Evolutionary conservation across 1,284 basidiomycete genomes (phyloP).

Genomic region (Abortiporus biennis): DNA sequence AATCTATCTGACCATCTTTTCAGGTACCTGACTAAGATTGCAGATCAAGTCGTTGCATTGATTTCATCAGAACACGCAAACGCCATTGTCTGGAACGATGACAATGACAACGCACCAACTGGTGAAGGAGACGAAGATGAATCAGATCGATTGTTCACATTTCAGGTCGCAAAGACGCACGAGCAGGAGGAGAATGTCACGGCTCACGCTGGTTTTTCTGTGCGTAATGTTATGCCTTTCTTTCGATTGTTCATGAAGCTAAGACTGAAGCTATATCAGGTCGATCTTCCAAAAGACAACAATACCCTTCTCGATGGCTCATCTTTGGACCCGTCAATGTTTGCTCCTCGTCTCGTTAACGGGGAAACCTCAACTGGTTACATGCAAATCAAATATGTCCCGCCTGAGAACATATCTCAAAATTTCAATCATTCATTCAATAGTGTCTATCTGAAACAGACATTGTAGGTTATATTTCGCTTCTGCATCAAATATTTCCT

Average conservation of each 20-base stretch:
- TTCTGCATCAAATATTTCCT: background rate
- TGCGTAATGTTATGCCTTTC: conserved; percentile 16
- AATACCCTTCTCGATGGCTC: conserved; percentile 3
- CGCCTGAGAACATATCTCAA: background rate
- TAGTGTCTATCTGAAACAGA: conserved; percentile 4
- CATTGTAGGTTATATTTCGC: background rate
- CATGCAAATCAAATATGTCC: conserved; percentile 10
- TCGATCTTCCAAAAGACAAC: background rate
- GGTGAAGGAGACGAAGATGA: conserved; percentile 28
- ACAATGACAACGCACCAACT: conserved; percentile 17
- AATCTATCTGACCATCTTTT: conserved; percentile 4
- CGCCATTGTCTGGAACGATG: conserved; percentile 36
- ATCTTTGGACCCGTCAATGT: background rate
- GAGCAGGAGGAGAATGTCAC: conserved; percentile 51
- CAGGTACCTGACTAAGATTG: conserved; percentile 52
- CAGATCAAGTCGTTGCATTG: conserved; percentile 44
- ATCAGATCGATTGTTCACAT: conserved; percentile 43
- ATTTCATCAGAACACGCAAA: conserved; percentile 39
- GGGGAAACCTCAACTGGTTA: conserved; percentile 19
- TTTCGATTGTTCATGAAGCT: no score
- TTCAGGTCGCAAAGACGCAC: conserved; percentile 49
- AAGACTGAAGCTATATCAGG: no score
- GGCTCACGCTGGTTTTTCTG: conserved; percentile 35
- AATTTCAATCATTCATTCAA: conserved; percentile 4
- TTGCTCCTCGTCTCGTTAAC: conserved; percentile 14